These are phyloP conservation scores for Wickerhamiella cacticola DNA, from an alignment of 805 yeast species.

Conservation along the genomic window DNA sequence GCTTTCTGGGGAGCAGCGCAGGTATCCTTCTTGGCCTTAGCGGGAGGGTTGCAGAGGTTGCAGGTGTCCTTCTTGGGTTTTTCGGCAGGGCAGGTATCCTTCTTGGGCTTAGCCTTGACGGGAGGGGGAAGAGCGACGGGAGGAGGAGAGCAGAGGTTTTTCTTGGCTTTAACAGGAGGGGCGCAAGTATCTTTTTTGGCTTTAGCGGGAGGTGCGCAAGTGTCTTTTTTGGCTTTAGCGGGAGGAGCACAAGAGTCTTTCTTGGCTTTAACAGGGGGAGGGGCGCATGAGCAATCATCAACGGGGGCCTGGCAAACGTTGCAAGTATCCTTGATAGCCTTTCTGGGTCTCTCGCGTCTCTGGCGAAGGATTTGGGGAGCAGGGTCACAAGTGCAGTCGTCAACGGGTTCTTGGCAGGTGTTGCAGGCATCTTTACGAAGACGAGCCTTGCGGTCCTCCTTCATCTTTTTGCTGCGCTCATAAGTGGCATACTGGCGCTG, in stretches of 20 bases:
- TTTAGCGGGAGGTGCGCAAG: background rate
- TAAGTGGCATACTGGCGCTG: slow-evolving; percentile 5
- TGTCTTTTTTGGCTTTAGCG: background rate
- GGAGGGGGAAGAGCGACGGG: background rate
- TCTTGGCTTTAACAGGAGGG: background rate
- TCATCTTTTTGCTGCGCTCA: background rate
- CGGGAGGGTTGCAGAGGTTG: background rate
- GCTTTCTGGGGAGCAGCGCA: background rate
- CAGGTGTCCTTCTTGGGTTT: background rate
- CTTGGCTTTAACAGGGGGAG: background rate
- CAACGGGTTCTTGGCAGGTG: background rate
- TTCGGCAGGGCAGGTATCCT: background rate
- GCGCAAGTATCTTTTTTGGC: background rate
- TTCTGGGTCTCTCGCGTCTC: background rate
- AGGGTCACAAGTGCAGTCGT: background rate
- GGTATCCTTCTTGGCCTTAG: background rate
- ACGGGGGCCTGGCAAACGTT: slow-evolving; percentile 1
- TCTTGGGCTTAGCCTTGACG: background rate
- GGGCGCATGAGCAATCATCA: background rate
- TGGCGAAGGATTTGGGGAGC: background rate
- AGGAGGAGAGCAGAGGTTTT: background rate
- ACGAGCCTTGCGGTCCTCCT: background rate
- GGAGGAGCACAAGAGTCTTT: slow-evolving; percentile 1
- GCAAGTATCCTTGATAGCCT: background rate
- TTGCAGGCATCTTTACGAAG: background rate